Base-by-base conservation (phyloP, 345 rosid genomes). In the Camelina neglecta region DNA sequence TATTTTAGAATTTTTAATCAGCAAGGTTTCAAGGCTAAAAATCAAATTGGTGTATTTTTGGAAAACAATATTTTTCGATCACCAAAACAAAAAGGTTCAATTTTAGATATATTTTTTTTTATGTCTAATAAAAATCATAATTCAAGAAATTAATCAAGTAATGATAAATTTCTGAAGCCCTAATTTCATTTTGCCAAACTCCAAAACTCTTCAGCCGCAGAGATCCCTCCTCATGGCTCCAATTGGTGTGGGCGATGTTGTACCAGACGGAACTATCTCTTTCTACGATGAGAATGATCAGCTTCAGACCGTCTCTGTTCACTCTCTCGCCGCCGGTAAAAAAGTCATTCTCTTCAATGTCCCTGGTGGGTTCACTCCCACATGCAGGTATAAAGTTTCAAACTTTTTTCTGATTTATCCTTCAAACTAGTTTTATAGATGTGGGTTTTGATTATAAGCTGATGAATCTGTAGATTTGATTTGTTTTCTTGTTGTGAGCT, bases 341-440 rank as follows among this genome's bases (percentile, higher is more conserved):
- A 92, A 88, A 83, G 84, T 89, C 75, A 35, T 95, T 67, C 77
- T 95, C 75, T 86, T 95, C 53, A 97, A 93, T 29, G 99, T 92
- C 47, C 99, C 99, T 76, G 99, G 99, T 54, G 99, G 98, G 65
- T 95, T 95, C 82, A 95, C 99, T 21, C 98, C 99, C 23, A 95
- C 99, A 53, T 95, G 99, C 96, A 95, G 99, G 99, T 92, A 38
- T 0, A 26, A 41, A 55, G 21, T 5, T 15, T 54, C 13, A 2
- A 42, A 0, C 51, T 62, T 62, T 60, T 41, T 62, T n/a, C 35
- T 23, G 21, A 21, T 53, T 56, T 3, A 3, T 13, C 8, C 26
- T 3, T 49, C 18, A 10, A n/a, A 8, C n/a, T 48, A 65, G 26
- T 2, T 63, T 42, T 18, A 18, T 18, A 18, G 18, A 18, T 18